These are phyloP conservation scores for Cymbopogon citratus DNA, from an alignment of 176 grass and related monocot species.

Conservation along the genomic window DNA sequence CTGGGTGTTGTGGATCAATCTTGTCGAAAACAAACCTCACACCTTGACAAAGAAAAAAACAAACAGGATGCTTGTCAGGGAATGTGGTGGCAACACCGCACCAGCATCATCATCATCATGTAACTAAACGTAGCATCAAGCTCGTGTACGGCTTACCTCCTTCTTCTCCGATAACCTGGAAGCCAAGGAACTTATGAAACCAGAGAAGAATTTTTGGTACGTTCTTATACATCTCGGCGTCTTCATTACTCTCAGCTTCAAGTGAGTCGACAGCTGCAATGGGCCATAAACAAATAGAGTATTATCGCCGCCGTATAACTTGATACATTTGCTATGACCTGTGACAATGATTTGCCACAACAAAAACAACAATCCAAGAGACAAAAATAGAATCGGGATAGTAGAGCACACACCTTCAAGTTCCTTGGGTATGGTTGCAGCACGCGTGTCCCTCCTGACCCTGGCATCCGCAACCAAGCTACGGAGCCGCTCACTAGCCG, in stretches of 20 bases:
- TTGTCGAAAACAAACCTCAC: constrained; percentile 77
- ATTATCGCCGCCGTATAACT: neutral
- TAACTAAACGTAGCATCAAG: neutral
- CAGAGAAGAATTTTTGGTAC: constrained; percentile 35
- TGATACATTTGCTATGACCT: neutral
- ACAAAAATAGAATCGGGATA: neutral
- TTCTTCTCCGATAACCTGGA: constrained; percentile 31
- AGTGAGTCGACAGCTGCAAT: constrained; percentile 36
- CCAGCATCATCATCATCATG: neutral
- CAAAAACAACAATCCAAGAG: neutral
- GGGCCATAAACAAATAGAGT: neutral
- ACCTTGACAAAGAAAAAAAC: constrained; percentile 25
- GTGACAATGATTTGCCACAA: neutral
- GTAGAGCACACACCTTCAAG: constrained; percentile 24
- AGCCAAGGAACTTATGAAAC: constrained; percentile 58
- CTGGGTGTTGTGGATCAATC: constrained; percentile 42
- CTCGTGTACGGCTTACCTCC: constrained; percentile 1
- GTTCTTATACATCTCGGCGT: constrained; percentile 22
- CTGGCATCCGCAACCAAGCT: constrained; percentile 12
- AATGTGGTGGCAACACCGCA: neutral
- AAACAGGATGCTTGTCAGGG: constrained; percentile 13
- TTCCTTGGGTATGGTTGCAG: constrained; percentile 28
- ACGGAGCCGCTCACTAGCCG: constrained; percentile 30
- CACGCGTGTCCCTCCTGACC: constrained; percentile 18
- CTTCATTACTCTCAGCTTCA: constrained; percentile 32